Percentiles rank a stretch among this genome's conserved stretches.
phyloP scores from a whole-genome alignment of 2,329 filamentous ascomycete species.

The Thelonectria discophora region DNA sequence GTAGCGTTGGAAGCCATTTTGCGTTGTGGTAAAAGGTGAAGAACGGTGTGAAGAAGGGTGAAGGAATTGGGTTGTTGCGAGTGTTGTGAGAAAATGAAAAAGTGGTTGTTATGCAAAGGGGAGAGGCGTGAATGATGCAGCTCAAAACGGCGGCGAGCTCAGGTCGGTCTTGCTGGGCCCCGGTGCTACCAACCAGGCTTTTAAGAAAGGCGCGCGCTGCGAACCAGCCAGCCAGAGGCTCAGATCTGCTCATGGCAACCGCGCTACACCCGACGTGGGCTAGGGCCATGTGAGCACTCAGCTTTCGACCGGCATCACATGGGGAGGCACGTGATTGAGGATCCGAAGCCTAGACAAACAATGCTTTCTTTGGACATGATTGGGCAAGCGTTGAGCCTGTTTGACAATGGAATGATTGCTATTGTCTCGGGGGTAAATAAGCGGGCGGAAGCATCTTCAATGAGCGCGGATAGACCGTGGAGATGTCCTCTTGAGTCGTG shows the following conservation, averaged over 20 bases:
- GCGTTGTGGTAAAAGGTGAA: constrained; percentile 25
- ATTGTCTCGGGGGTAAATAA: neutral
- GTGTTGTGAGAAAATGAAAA: constrained; percentile 25
- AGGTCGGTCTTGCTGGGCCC: constrained; percentile 28
- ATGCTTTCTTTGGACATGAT: neutral
- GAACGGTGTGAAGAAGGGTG: constrained; percentile 6
- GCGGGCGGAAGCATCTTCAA: neutral
- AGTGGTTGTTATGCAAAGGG: constrained; percentile 24
- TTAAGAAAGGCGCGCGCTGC: constrained; percentile 42
- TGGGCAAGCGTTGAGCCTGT: neutral
- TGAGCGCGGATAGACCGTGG: neutral
- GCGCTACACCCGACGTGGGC: constrained; percentile 40
- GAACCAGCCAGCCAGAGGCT: constrained; percentile 23
- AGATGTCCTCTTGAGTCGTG: too few species aligned
- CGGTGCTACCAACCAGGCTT: constrained; percentile 38
- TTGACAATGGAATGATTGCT: neutral
- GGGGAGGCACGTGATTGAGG: constrained; percentile 28
- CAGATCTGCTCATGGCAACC: constrained; percentile 44
- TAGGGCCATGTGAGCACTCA: constrained; percentile 19
- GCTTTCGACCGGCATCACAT: constrained; percentile 27
- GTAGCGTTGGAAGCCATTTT: constrained; percentile 62
- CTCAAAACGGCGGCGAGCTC: constrained; percentile 41
- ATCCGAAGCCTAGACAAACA: constrained; percentile 4
- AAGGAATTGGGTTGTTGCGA: constrained; percentile 1
- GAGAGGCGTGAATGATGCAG: constrained; percentile 35